Evolutionary conservation across 768 basidiomycete species (phyloP), one percentile per base, ranked within the genome.

Genomic region (Collybia sp.): DNA sequence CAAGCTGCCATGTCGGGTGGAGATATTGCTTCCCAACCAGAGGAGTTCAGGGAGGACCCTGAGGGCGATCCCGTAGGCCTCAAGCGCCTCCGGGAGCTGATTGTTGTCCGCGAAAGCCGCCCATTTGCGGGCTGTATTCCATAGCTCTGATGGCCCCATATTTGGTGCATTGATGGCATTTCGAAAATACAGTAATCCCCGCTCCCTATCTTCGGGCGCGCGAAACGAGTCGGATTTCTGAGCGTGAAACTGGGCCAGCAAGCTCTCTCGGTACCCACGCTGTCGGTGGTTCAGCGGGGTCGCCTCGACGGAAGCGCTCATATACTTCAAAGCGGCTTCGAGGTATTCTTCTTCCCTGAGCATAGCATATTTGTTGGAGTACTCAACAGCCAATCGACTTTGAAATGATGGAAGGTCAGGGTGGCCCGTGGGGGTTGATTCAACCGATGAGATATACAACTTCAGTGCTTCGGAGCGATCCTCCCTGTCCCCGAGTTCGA

Each of bases 51-150:
- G 35, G 2, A 52, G 16, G 40, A 38, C 30, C 2, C 33, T 16
- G 18, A 49, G 42, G n/a, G 43, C 47, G 31, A 25, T 25, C n/a
- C n/a, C 15, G 43, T 52, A 52, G 15, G 47, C 51, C 15, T 45
- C 40, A 11, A 52, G 33, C 30, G 36, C 20, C 37, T 52, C 47
- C 34, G 44, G 17, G 12, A 31, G 25, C 13, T 35, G 12, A 32
- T 40, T 18, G 40, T 42, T 30, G 11, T 18, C 6, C 16, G 40
- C 43, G 13, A 51, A 34, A 13, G 30, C 30, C 31, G 32, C 44
- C 48, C 38, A 49, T 11, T 49, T 15, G n/a, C 35, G 40, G 9
- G 44, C 49, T 42, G 45, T 40, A 43, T 39, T 32, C 54, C 40
- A 53, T n/a, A 39, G 18, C 1, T n/a, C 18, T 35, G 19, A 5